Evolutionary conservation across 495 filamentous ascomycete genomes (phyloP), one percentile per base, ranked within the genome.

Genomic region (Penicillium steckii): DNA sequence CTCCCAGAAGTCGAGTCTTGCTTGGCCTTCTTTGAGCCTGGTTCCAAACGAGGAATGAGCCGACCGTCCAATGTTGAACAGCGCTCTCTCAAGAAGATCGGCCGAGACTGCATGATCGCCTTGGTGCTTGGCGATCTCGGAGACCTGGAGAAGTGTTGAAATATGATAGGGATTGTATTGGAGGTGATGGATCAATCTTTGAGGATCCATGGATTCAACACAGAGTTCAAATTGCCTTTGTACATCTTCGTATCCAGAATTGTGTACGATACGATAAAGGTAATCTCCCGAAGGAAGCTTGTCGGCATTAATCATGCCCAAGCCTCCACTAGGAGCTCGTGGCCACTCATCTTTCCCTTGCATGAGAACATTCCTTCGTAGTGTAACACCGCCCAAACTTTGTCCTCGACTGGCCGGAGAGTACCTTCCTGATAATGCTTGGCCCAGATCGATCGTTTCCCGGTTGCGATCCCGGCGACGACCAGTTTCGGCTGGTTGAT

Each of bases 281-380:
- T 62, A 66, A 26, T 57, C 61, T 6, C 66, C 71, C 7, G 61
- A 86, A 75, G 44, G 80, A 61, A 29, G 77, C 75, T 58, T 84
- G 73, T 68, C 79, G 65, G 86, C 72, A 21, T 87, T 66, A 51
- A 85, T 84, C 95, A 97, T 97, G 4, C 85, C 84, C 12, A 97
- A 78, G 0, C 95, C 95, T 22, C 87, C 88, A 52, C 85, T 85
- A 1, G 90, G 80, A 44, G 83, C 85, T 42, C 81, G 80, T 15
- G 92, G 95, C 95, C 95, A 97, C 38, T 88, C 84, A 54, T 94
- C 90, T 65, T 94, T 95, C 27, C 89, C 90, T 64, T 90, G 85
- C 57, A 97, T 85, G 56, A 97, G 89, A 9, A 85, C 75, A 60
- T 97, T 97, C 10, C 85, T 80, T 22, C 89, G 81, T 29, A 87